These are phyloP conservation scores for Arctostaphylos glauca DNA, from an alignment of 148 eudicot species.

Conservation along the genomic window DNA sequence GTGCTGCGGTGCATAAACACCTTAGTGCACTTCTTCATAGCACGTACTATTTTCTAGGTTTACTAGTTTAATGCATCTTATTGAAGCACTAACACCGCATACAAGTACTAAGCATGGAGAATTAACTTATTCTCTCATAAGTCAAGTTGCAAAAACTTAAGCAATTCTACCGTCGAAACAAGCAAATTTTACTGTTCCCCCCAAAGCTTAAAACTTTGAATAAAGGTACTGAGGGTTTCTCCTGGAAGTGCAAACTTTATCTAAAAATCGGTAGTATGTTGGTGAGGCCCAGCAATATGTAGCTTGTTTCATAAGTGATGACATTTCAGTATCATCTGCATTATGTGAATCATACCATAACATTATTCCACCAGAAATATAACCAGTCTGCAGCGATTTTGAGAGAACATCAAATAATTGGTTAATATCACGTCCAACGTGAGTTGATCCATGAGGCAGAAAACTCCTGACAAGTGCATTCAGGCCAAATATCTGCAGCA, in stretches of 20 bases:
- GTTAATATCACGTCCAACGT: too few species aligned
- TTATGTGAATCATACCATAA: slow-evolving; percentile 44
- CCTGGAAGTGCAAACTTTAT: neutral
- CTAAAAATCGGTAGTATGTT: neutral
- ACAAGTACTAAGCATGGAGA: neutral
- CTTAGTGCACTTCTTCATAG: too few species aligned
- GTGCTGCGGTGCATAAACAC: too few species aligned
- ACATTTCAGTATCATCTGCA: slow-evolving; percentile 2
- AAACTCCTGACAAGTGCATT: slow-evolving; percentile 78
- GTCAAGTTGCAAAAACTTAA: neutral
- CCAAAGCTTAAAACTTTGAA: neutral
- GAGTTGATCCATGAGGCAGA: slow-evolving; percentile 51
- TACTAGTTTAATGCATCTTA: neutral
- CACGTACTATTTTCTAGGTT: neutral
- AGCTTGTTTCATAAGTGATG: slow-evolving; percentile 4
- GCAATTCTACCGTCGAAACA: neutral
- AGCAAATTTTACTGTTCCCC: too few species aligned
- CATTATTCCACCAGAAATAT: too few species aligned
- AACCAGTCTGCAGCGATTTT: too few species aligned
- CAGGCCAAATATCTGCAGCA: slow-evolving; percentile 69
- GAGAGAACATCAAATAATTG: too few species aligned
- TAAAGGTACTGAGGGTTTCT: neutral
- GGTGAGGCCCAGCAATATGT: neutral
- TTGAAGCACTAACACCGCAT: neutral
- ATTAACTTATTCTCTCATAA: neutral